Conservation (phyloP, 2,329 filamentous ascomycete genomes). For the Cordyceps cateniannulata region DNA sequence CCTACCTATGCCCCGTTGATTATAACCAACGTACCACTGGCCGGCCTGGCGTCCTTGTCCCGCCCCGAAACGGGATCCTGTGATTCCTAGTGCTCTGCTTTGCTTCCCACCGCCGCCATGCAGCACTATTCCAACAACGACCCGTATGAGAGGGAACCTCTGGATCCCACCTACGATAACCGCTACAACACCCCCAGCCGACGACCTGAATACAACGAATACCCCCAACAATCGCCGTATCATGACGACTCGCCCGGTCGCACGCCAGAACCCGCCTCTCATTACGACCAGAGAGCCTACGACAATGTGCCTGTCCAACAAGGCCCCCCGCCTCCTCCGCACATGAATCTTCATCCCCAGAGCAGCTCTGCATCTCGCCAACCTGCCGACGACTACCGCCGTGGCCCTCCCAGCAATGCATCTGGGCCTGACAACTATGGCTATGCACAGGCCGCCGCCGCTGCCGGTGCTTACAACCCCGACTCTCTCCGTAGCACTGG, state of each 20-base stretch:
- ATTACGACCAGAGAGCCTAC: conserved; percentile 8
- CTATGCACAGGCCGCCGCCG: conserved; percentile 49
- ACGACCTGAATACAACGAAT: conserved; percentile 1
- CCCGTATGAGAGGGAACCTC: conserved; percentile 30
- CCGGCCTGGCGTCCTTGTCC: not conserved
- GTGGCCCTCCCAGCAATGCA: conserved; percentile 38
- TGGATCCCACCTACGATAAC: conserved; percentile 20
- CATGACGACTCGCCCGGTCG: conserved; percentile 19
- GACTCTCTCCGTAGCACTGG: conserved; percentile 47
- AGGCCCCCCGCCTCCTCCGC: conserved; percentile 15
- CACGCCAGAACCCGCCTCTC: not conserved
- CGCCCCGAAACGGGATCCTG: not conserved
- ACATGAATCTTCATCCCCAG: conserved; percentile 19
- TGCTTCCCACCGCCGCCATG: conserved; percentile 19
- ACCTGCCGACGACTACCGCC: conserved; percentile 18
- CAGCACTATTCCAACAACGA: conserved; percentile 23
- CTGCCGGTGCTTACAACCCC: conserved; percentile 58
- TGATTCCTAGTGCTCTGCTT: not conserved
- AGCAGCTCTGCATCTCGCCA: conserved; percentile 16
- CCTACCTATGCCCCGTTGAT: not conserved
- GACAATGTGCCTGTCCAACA: not conserved
- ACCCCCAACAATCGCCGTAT: conserved; percentile 18
- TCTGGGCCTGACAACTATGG: conserved; percentile 64
- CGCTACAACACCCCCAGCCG: conserved; percentile 12
- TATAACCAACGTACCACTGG: not conserved